Conservation (phyloP, 768 basidiomycete species). For the Lyophyllum atratum region DNA sequence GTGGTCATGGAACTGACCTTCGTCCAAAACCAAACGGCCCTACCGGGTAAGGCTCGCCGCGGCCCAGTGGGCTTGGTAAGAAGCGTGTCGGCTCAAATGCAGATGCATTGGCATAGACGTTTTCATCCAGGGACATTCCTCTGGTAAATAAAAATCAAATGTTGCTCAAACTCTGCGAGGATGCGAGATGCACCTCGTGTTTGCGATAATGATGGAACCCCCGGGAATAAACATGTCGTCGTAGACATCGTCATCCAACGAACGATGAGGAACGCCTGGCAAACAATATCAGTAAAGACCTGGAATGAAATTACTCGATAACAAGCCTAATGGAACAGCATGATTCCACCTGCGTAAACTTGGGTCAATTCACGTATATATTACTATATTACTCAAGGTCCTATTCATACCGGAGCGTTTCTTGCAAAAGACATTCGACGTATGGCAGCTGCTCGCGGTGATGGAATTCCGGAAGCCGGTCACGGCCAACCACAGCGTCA, state of each 20-base stretch:
- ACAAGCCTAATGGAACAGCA: constrained; percentile 2
- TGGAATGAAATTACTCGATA: background rate
- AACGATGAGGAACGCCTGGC: constrained; percentile 11
- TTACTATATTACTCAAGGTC: no score
- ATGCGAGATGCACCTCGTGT: constrained; percentile 9
- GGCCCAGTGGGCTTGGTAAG: constrained; percentile 11
- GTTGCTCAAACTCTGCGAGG: background rate
- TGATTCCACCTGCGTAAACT: constrained; percentile 8
- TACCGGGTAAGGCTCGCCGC: constrained; percentile 12
- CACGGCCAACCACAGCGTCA: constrained; percentile 35
- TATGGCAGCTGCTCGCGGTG: constrained; percentile 37
- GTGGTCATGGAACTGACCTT: no score
- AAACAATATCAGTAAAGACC: background rate
- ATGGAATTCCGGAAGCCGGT: constrained; percentile 36
- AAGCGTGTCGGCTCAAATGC: constrained; percentile 14
- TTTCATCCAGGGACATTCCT: constrained; percentile 15
- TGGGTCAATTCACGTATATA: no score
- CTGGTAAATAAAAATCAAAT: background rate
- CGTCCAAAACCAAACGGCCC: constrained; percentile 18
- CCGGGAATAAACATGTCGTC: constrained; percentile 17
- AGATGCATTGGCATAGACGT: constrained; percentile 7
- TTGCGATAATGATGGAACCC: constrained; percentile 14
- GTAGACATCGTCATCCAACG: constrained; percentile 16
- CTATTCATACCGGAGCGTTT: constrained; percentile 24
- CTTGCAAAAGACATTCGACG: constrained; percentile 34